phyloP scores from a whole-genome alignment of 768 basidiomycete species.

The Amanita polypyramis region DNA sequence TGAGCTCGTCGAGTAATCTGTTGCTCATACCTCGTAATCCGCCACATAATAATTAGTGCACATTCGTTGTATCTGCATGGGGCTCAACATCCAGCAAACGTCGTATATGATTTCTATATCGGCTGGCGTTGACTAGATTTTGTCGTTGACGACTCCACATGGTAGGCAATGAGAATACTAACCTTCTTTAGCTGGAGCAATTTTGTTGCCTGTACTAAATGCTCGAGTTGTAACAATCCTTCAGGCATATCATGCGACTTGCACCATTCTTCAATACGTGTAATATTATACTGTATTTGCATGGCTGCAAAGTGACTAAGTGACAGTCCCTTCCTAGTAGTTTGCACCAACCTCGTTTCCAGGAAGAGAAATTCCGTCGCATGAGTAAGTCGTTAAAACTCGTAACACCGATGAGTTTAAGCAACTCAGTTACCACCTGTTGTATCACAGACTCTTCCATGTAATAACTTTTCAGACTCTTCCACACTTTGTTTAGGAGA shows the following conservation, averaged over 20 bases:
- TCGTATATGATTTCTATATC: constrained; percentile 99
- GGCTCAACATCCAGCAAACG: constrained; percentile 99
- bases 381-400: constrained; percentile 98
- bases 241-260: constrained; percentile 99
- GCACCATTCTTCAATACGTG: constrained; percentile 97
- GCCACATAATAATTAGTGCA: constrained; percentile 98
- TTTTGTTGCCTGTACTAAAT: constrained; percentile 99
- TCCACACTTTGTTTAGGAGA: constrained; percentile 95
- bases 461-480: constrained; percentile 95
- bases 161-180: constrained; percentile 8
- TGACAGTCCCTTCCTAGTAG: background rate
- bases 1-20: background rate
- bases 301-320: constrained; percentile 51
- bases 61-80: constrained; percentile 98
- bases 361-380: constrained; percentile 97
- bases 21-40: constrained; percentile 78
- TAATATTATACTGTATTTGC: constrained; percentile 99
- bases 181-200: constrained; percentile 96
- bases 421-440: constrained; percentile 88
- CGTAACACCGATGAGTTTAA: constrained; percentile 92
- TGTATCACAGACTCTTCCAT: constrained; percentile 96
- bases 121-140: constrained; percentile 67
- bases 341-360: constrained; percentile 81
- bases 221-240: constrained; percentile 93
- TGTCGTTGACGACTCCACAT: constrained; percentile 9